phyloP scores from a whole-genome alignment of 352 stramenopile species.

The Pythium aquatile region DNA sequence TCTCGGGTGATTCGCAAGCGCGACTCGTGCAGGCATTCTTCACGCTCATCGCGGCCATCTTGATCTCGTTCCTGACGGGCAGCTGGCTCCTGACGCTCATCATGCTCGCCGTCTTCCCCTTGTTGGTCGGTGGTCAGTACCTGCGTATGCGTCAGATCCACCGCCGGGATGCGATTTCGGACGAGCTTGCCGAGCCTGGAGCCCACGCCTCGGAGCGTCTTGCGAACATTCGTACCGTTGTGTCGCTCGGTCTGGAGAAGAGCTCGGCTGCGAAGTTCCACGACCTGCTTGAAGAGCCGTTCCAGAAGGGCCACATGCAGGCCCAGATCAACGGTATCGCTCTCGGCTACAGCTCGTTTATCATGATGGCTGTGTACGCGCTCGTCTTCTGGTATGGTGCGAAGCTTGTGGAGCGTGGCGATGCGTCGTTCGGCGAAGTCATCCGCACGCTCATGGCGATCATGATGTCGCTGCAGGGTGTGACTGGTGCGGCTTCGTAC shows the following conservation, averaged over 20 bases:
- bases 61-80: conserved; percentile 39
- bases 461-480: conserved; percentile 32
- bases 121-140: conserved; percentile 32
- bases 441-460: conserved; percentile 37
- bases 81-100: conserved; percentile 46
- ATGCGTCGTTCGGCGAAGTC: conserved; percentile 32
- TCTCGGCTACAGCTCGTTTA: conserved; percentile 60
- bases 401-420: conserved; percentile 28
- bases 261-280: conserved; percentile 19
- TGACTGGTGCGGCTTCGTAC: conserved; percentile 23
- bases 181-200: conserved; percentile 25
- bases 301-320: conserved; percentile 21
- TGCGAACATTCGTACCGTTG: conserved; percentile 32
- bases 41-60: conserved; percentile 31
- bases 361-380: conserved; percentile 34
- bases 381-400: conserved; percentile 50
- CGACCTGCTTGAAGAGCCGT: conserved; percentile 21
- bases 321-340: conserved; percentile 31
- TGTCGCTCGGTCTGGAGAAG: conserved; percentile 28
- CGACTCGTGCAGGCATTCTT: conserved; percentile 34
- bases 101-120: conserved; percentile 40
- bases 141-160: conserved; percentile 25
- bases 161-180: conserved; percentile 1
- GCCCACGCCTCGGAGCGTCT: conserved; percentile 33
- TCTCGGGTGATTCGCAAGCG: conserved; percentile 32